phyloP scores from a whole-genome alignment of 192 early-diverging fungal genomes.

The Backusella luteola region DNA sequence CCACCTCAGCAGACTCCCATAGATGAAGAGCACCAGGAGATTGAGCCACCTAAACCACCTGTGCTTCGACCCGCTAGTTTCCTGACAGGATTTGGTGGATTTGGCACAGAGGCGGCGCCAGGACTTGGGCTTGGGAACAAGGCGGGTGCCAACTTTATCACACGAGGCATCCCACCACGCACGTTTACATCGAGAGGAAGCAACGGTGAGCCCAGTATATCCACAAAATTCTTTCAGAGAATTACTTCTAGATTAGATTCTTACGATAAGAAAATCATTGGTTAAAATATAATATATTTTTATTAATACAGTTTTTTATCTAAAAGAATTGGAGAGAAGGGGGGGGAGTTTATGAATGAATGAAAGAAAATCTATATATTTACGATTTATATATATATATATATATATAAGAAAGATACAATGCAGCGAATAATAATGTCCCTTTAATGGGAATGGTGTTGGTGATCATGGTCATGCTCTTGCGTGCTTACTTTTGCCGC shows the following conservation, averaged over 20 bases:
- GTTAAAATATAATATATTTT: background rate
- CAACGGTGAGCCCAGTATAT: slow-evolving; percentile 25
- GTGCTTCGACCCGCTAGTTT: slow-evolving; percentile 24
- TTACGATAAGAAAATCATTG: slow-evolving; percentile 22
- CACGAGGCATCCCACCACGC: slow-evolving; percentile 16
- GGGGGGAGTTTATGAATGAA: background rate
- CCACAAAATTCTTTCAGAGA: slow-evolving; percentile 36
- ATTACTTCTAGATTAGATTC: slow-evolving; percentile 28
- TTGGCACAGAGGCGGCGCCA: background rate
- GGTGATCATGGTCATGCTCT: background rate
- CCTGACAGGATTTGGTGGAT: slow-evolving; percentile 25
- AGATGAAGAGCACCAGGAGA: background rate
- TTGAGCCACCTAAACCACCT: background rate
- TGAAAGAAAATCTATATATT: background rate
- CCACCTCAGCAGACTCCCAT: background rate
- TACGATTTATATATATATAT: no score
- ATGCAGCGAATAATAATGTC: background rate
- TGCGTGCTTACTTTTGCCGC: background rate
- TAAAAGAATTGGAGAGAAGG: background rate
- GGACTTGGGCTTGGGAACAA: slow-evolving; percentile 8
- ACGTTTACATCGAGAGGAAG: slow-evolving; percentile 3
- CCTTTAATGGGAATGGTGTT: background rate
- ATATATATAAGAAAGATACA: background rate
- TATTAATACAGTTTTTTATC: background rate
- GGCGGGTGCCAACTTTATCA: slow-evolving; percentile 1